Percentiles rank a stretch among this genome's conserved stretches.
Evolutionary conservation across 768 basidiomycete genomes (phyloP).

Genomic region (Tricholoma matsutake): DNA sequence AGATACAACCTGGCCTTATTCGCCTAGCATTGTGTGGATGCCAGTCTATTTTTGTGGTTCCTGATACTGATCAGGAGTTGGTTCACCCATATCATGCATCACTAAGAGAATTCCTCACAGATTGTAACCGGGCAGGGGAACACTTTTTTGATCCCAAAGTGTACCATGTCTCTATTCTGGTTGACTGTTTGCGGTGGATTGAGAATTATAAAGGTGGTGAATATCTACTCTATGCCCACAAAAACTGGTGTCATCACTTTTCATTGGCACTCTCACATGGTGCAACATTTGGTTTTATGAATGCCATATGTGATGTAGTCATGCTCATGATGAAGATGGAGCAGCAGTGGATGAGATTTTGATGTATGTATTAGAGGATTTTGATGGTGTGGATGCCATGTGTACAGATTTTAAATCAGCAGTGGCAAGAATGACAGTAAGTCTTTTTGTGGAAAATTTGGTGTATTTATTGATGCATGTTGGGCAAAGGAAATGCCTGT

Average conservation of each 20-base stretch:
- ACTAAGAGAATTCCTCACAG: neutral
- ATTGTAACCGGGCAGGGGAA: neutral
- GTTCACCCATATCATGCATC: neutral
- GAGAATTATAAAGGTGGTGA: neutral
- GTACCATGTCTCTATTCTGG: too few relatives aligned
- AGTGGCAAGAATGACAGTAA: neutral
- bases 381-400: neutral
- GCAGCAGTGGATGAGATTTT: neutral
- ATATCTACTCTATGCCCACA: neutral
- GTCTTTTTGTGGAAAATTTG: too few relatives aligned
- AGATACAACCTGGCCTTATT: too few relatives aligned
- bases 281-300: too few relatives aligned
- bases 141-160: neutral
- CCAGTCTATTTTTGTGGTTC: neutral
- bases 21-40: neutral
- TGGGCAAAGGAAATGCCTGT: too few relatives aligned
- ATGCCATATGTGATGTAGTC: too few relatives aligned
- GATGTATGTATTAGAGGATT: neutral
- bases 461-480: too few relatives aligned
- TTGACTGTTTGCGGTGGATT: neutral
- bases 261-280: too few relatives aligned
- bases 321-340: neutral
- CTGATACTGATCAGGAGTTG: neutral
- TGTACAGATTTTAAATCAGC: neutral
- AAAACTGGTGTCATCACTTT: neutral